phyloP scores from a whole-genome alignment of 2,329 filamentous ascomycete species.

The Coleophoma cylindrospora region DNA sequence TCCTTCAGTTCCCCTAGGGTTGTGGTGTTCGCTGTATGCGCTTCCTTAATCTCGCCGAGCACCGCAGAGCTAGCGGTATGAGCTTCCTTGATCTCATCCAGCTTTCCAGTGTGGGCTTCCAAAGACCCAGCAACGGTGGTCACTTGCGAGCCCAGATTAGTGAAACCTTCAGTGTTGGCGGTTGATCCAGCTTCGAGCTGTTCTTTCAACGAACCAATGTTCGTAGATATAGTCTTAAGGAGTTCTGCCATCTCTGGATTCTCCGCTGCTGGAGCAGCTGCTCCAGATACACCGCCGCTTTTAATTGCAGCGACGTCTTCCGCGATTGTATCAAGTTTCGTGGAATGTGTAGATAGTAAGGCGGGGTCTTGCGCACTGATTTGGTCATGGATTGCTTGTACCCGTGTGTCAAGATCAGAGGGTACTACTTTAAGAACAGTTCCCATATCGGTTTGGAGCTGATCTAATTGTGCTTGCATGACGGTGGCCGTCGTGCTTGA shows the following conservation, averaged over 20 bases:
- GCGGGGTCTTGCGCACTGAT: constrained; percentile 9
- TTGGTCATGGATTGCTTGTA: constrained; percentile 16
- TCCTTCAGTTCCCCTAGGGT: not conserved
- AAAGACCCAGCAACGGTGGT: not conserved
- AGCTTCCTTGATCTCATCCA: constrained; percentile 1
- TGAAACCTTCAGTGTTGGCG: not conserved
- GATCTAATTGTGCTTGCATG: constrained; percentile 24
- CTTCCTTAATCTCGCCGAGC: not conserved
- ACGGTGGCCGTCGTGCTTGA: constrained; percentile 17
- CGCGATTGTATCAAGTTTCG: constrained; percentile 19
- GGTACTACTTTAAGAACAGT: constrained; percentile 18
- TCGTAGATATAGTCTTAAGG: constrained; percentile 14
- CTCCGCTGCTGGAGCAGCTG: constrained; percentile 2
- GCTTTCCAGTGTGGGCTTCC: not conserved
- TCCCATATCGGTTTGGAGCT: constrained; percentile 22
- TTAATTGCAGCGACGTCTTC: constrained; percentile 16
- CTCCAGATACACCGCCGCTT: not conserved
- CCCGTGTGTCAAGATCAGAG: constrained; percentile 16
- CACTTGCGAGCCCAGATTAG: constrained; percentile 1
- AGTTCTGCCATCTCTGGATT: constrained; percentile 10
- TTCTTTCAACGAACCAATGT: not conserved
- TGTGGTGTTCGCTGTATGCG: not conserved
- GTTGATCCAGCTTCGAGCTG: not conserved
- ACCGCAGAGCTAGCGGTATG: not conserved
- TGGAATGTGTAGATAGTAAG: constrained; percentile 13